Evolutionary conservation across 192 early-diverging fungal species (phyloP).

Genomic region (Diversispora eburnea): DNA sequence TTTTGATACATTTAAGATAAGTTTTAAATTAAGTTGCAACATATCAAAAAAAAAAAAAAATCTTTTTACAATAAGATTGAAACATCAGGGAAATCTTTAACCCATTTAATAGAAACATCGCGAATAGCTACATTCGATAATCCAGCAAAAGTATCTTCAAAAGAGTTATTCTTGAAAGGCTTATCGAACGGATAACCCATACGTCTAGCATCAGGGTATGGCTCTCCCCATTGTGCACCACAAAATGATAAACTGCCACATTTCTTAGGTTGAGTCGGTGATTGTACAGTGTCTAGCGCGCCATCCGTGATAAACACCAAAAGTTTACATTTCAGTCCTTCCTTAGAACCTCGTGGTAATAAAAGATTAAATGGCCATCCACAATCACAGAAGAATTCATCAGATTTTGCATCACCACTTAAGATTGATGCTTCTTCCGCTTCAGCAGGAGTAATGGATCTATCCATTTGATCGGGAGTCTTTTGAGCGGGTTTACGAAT

Average conservation of each 20-base stretch:
- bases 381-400: background rate
- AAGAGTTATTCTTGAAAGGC: constrained; percentile 1
- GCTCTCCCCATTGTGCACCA: background rate
- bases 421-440: background rate
- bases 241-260: background rate
- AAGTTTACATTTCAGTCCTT: background rate
- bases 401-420: background rate
- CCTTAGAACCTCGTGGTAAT: background rate
- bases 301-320: background rate
- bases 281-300: background rate
- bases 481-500: background rate
- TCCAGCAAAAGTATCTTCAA: background rate
- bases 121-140: background rate
- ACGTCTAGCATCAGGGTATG: background rate
- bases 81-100: background rate
- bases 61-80: background rate
- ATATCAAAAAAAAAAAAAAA: too few relatives aligned
- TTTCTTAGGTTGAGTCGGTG: background rate
- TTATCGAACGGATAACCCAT: background rate
- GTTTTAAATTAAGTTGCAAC: too few relatives aligned
- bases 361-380: background rate
- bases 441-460: background rate
- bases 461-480: background rate
- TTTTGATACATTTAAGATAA: too few relatives aligned
- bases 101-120: background rate